Evolutionary conservation across 192 early-diverging fungal species (phyloP).

Genomic region (Gamsiella multidivaricata): DNA sequence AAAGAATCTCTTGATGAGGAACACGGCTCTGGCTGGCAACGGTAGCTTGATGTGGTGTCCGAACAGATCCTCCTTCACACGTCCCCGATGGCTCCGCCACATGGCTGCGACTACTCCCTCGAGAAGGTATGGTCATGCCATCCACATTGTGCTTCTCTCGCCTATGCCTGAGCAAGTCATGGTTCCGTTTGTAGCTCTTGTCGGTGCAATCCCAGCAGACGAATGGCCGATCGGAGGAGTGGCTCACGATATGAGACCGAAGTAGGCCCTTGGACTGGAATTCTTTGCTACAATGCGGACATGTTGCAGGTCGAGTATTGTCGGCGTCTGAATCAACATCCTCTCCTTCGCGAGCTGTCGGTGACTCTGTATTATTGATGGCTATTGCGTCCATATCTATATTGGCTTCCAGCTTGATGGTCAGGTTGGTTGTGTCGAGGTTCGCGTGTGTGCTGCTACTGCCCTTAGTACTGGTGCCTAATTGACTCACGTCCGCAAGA

Average conservation of each 20-base stretch:
- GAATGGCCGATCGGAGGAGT: constrained; percentile 35
- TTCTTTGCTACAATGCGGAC: constrained; percentile 24
- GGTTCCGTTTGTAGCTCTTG: constrained; percentile 51
- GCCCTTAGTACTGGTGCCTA: not conserved
- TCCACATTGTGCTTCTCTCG: constrained; percentile 46
- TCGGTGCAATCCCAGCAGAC: constrained; percentile 36
- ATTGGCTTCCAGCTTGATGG: not conserved
- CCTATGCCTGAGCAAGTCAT: constrained; percentile 40
- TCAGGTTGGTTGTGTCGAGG: not conserved
- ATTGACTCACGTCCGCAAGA: not conserved
- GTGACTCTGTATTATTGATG: not conserved
- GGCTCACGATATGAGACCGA: constrained; percentile 40
- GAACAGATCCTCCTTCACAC: not conserved
- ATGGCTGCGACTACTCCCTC: constrained; percentile 17
- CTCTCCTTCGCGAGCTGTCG: not conserved
- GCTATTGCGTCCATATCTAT: not conserved
- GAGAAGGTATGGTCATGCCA: constrained; percentile 7
- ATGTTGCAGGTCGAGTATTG: constrained; percentile 8
- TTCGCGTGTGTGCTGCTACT: constrained; percentile 1
- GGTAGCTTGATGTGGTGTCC: constrained; percentile 3
- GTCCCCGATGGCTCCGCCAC: not conserved
- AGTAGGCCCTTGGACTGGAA: constrained; percentile 41
- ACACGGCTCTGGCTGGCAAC: constrained; percentile 10
- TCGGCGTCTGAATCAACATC: constrained; percentile 23
- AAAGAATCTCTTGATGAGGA: constrained; percentile 8